phyloP scores from a whole-genome alignment of 2,329 filamentous ascomycete species.

The Xylaria sp. region DNA sequence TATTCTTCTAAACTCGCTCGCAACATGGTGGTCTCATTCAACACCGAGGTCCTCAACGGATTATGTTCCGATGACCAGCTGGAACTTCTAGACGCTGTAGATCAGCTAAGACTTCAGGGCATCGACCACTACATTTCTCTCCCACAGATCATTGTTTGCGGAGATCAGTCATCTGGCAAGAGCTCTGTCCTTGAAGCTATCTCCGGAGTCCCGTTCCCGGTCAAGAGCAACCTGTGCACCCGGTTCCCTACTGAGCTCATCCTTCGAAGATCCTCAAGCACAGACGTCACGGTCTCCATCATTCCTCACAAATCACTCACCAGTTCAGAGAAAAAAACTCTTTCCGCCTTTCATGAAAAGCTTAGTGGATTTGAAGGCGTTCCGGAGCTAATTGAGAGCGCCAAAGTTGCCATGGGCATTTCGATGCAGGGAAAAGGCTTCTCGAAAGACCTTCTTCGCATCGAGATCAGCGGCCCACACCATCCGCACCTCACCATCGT shows the following conservation, averaged over 20 bases:
- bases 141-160: conserved; percentile 65
- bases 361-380: conserved; percentile 50
- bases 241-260: conserved; percentile 71
- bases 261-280: conserved; percentile 56
- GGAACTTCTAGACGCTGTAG: conserved; percentile 54
- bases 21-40: conserved; percentile 42
- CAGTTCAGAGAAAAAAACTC: conserved; percentile 39
- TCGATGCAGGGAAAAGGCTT: conserved; percentile 51
- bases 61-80: conserved; percentile 49
- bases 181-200: conserved; percentile 73
- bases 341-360: conserved; percentile 40
- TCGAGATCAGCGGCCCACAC: conserved; percentile 60
- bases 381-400: conserved; percentile 51
- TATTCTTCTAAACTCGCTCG: neutral
- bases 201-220: conserved; percentile 68
- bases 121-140: conserved; percentile 54
- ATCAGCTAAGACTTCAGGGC: conserved; percentile 52
- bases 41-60: conserved; percentile 40
- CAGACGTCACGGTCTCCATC: conserved; percentile 53
- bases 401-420: conserved; percentile 62
- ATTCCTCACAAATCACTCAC: conserved; percentile 48
- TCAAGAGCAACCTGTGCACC: conserved; percentile 68
- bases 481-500: conserved; percentile 66
- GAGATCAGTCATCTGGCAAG: conserved; percentile 71
- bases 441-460: conserved; percentile 57